Evolutionary conservation across 306 rosid species (phyloP).

Genomic region (Cicer arietinum): DNA sequence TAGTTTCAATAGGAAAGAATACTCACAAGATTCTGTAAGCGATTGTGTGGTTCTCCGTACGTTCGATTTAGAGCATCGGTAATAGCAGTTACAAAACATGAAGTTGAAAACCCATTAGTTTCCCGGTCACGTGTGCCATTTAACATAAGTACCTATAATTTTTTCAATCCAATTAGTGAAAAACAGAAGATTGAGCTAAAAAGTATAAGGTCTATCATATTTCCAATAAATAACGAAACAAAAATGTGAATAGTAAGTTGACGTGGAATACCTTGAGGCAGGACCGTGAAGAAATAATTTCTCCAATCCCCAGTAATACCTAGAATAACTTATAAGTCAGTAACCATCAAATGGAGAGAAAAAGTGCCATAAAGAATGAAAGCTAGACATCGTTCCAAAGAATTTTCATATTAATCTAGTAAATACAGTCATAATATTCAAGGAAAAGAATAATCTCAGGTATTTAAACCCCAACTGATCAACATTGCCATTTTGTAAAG

Average conservation of each 20-base stretch:
- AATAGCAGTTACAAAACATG: slow-evolving; percentile 81
- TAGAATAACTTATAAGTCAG: slow-evolving; percentile 43
- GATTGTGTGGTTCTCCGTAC: slow-evolving; percentile 67
- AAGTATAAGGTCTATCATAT: slow-evolving; percentile 10
- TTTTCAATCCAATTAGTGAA: slow-evolving; percentile 21
- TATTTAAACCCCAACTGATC: slow-evolving; percentile 18
- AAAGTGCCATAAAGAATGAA: slow-evolving; percentile 8
- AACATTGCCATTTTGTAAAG: slow-evolving; percentile 22
- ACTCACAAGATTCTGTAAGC: slow-evolving; percentile 62
- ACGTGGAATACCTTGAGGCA: slow-evolving; percentile 77
- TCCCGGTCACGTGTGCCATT: slow-evolving; percentile 86
- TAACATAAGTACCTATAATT: slow-evolving; percentile 71
- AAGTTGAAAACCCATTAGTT: slow-evolving; percentile 81
- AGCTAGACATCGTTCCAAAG: not conserved
- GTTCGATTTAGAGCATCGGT: slow-evolving; percentile 91
- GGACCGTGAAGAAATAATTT: slow-evolving; percentile 83
- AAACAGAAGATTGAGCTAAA: slow-evolving; percentile 18
- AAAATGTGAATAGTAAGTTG: slow-evolving; percentile 23
- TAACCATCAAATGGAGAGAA: slow-evolving; percentile 29
- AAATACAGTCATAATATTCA: slow-evolving; percentile 6
- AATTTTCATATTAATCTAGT: slow-evolving; percentile 23
- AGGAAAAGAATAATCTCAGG: slow-evolving; percentile 15
- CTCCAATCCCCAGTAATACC: slow-evolving; percentile 93
- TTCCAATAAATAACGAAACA: not conserved
- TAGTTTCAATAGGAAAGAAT: slow-evolving; percentile 37